Percentiles rank a stretch among this genome's conserved stretches.
Evolutionary conservation across 1,284 basidiomycete species (phyloP).

Genomic region (Trichosporon sp.): DNA sequence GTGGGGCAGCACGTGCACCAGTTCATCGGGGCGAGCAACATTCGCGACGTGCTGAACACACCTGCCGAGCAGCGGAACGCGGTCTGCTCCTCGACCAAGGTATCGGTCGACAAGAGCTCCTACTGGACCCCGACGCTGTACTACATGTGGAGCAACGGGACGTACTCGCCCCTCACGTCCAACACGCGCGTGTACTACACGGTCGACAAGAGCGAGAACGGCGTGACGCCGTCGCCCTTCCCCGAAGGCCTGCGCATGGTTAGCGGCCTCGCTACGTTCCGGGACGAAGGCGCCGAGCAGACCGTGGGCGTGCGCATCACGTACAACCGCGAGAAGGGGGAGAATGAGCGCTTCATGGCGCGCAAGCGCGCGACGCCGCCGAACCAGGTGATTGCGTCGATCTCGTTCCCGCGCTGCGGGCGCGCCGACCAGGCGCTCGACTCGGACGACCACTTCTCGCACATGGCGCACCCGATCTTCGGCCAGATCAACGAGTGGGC

Average conservation of each 20-base stretch:
- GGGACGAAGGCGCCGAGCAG: slow-evolving; percentile 5
- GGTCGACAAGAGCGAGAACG: slow-evolving; percentile 29
- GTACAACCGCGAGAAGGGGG: not conserved
- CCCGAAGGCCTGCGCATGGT: slow-evolving; percentile 58
- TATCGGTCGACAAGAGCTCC: slow-evolving; percentile 56
- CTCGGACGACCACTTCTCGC: slow-evolving; percentile 49
- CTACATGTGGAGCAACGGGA: slow-evolving; percentile 48
- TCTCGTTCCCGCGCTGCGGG: slow-evolving; percentile 50
- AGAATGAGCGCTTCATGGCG: slow-evolving; percentile 16
- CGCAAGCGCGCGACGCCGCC: slow-evolving; percentile 3
- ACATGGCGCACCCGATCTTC: slow-evolving; percentile 58
- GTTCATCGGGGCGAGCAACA: slow-evolving; percentile 52
- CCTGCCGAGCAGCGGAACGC: slow-evolving; percentile 38
- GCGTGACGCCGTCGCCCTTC: slow-evolving; percentile 40
- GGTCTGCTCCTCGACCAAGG: slow-evolving; percentile 40
- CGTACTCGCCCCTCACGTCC: slow-evolving; percentile 41
- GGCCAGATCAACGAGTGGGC: slow-evolving; percentile 28
- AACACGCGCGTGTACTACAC: slow-evolving; percentile 50
- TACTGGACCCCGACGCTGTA: slow-evolving; percentile 60
- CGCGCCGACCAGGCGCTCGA: slow-evolving; percentile 40
- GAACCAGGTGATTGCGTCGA: slow-evolving; percentile 15
- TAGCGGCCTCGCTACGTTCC: slow-evolving; percentile 49
- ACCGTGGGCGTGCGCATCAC: not conserved
- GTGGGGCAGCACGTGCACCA: slow-evolving; percentile 54
- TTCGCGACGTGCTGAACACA: slow-evolving; percentile 38